phyloP scores from a whole-genome alignment of 116 monocot genomes.

The Cymodocea nodosa region DNA sequence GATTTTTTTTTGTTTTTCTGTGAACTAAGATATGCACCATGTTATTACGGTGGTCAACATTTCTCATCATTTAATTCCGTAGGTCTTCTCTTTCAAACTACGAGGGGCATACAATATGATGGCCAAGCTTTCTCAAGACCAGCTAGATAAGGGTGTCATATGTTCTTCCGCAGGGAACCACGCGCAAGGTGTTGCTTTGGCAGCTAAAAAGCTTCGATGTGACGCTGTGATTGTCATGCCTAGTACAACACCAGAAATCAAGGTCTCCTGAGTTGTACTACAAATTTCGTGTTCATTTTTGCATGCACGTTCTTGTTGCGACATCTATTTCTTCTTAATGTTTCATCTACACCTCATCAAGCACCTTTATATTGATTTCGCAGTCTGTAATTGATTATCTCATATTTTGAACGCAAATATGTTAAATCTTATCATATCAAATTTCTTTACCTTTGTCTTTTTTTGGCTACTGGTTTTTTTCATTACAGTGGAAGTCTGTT shows the following conservation, averaged over 20 bases:
- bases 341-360: too few species aligned
- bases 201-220: constrained; percentile 52
- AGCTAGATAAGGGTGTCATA: constrained; percentile 67
- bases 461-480: neutral
- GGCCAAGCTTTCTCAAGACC: constrained; percentile 64
- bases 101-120: constrained; percentile 97
- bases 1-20: too few species aligned
- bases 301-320: too few species aligned
- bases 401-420: too few species aligned
- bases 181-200: constrained; percentile 89
- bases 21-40: too few species aligned
- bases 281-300: too few species aligned
- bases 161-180: constrained; percentile 98
- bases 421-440: too few species aligned
- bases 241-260: constrained; percentile 94
- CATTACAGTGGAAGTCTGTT: constrained; percentile 68
- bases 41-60: too few species aligned
- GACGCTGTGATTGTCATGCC: constrained; percentile 96
- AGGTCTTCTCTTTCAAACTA: constrained; percentile 95
- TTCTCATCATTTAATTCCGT: neutral
- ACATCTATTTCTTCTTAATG: too few species aligned
- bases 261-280: constrained; percentile 22
- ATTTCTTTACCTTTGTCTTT: too few species aligned
- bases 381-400: too few species aligned
- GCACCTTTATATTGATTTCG: too few species aligned